A percentile compares a stretch with the other conserved stretches of the same genome.
phyloP scores from a whole-genome alignment of 495 filamentous ascomycete genomes.

The Darksidea phi region DNA sequence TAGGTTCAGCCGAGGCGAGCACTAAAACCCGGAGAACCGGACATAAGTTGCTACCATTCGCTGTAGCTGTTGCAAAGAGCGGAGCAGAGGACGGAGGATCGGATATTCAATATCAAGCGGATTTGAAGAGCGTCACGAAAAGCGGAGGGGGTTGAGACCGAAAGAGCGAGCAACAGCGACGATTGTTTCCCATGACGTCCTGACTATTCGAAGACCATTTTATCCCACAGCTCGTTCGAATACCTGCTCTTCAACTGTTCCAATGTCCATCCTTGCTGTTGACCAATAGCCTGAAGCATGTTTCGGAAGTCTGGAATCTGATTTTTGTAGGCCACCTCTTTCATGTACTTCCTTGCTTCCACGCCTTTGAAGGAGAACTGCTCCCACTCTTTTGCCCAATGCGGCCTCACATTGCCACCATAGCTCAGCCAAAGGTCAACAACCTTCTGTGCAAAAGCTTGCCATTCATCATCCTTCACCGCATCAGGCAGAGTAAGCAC shows the following conservation, averaged over 20 bases:
- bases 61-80: too few species aligned
- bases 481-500: slow-evolving; percentile 49
- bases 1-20: too few species aligned
- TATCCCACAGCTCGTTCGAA: slow-evolving; percentile 48
- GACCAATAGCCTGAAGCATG: slow-evolving; percentile 47
- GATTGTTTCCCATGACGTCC: background rate
- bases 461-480: slow-evolving; percentile 49
- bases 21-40: too few species aligned
- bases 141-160: background rate
- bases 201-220: slow-evolving; percentile 34
- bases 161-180: background rate
- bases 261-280: slow-evolving; percentile 50
- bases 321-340: slow-evolving; percentile 48
- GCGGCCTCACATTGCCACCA: slow-evolving; percentile 49
- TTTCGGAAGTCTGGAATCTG: slow-evolving; percentile 47
- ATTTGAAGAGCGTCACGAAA: too few species aligned
- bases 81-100: too few species aligned
- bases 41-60: too few species aligned
- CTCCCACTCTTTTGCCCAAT: slow-evolving; percentile 59
- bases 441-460: slow-evolving; percentile 48
- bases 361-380: slow-evolving; percentile 36
- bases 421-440: slow-evolving; percentile 51
- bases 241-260: slow-evolving; percentile 47
- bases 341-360: slow-evolving; percentile 45
- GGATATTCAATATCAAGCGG: too few species aligned